Evolutionary conservation across 352 stramenopile genomes (phyloP).

Genomic region (Phytophthora cajani): DNA sequence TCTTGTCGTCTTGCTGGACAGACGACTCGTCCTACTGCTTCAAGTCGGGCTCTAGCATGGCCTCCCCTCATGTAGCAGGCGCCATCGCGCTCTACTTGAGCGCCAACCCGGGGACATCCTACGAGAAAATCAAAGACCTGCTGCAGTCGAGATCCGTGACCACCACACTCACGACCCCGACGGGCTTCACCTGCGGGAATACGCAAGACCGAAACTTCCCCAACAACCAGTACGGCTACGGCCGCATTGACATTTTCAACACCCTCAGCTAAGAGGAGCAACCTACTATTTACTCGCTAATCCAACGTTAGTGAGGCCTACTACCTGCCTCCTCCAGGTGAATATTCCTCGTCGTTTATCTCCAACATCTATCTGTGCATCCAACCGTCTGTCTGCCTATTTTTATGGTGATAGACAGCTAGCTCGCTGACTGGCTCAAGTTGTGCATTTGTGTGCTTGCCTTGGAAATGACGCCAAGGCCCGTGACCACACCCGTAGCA

Average conservation of each 20-base stretch:
- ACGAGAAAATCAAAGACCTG: slow-evolving; percentile 49
- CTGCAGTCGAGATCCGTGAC: slow-evolving; percentile 42
- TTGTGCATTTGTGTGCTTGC: background rate
- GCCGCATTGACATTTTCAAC: slow-evolving; percentile 51
- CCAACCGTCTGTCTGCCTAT: background rate
- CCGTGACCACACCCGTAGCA: slow-evolving; percentile 22
- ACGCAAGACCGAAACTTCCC: slow-evolving; percentile 51
- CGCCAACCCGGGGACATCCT: slow-evolving; percentile 43
- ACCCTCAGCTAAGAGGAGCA: slow-evolving; percentile 25
- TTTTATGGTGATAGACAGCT: slow-evolving; percentile 5
- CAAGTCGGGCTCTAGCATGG: slow-evolving; percentile 76
- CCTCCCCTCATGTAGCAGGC: slow-evolving; percentile 63
- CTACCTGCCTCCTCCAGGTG: background rate
- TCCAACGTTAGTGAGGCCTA: background rate
- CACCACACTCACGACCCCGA: slow-evolving; percentile 33
- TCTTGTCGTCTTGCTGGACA: slow-evolving; percentile 58
- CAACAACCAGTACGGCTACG: slow-evolving; percentile 71
- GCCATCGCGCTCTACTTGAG: slow-evolving; percentile 62
- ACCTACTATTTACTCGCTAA: background rate
- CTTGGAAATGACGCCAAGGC: slow-evolving; percentile 13
- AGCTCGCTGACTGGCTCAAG: no score
- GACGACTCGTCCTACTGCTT: slow-evolving; percentile 55
- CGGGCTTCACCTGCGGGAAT: slow-evolving; percentile 46
- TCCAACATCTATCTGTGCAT: no score
- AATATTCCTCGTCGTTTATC: background rate